These are phyloP conservation scores for Solanum chacoense DNA, from an alignment of 305 asterid species.

Conservation along the genomic window DNA sequence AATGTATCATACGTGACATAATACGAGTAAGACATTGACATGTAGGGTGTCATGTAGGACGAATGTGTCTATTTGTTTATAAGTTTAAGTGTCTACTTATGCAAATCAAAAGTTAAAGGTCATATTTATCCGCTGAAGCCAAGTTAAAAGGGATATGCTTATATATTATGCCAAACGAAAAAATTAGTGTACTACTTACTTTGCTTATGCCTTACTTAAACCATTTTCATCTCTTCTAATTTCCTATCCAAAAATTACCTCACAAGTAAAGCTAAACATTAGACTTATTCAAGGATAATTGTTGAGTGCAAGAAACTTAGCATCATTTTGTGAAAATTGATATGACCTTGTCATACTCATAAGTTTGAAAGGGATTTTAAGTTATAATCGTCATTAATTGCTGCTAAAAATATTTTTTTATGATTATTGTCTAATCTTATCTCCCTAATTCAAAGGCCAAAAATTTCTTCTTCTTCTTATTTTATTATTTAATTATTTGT, in stretches of 20 bases:
- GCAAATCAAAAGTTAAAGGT: not conserved
- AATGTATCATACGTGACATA: not conserved
- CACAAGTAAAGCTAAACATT: not conserved
- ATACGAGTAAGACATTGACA: not conserved
- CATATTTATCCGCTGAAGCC: not conserved
- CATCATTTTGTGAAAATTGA: not conserved
- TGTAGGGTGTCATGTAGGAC: not conserved
- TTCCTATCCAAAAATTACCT: not conserved
- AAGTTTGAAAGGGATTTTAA: not conserved
- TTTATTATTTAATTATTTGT: not conserved
- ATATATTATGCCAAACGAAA: no score
- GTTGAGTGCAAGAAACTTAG: not conserved
- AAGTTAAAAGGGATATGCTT: no score
- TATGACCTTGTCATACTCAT: not conserved
- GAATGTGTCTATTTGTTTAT: no score
- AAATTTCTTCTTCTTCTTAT: no score
- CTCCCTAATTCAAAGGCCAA: not conserved
- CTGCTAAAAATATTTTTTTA: no score
- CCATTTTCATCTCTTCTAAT: not conserved
- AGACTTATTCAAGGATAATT: not conserved
- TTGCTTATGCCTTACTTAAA: not conserved
- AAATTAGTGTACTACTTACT: not conserved
- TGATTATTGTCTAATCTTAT: not conserved
- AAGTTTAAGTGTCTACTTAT: no score
- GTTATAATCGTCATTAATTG: no score